Evolutionary conservation across 2,329 filamentous ascomycete genomes (phyloP).

Genomic region (Xylaria hypoxylon): DNA sequence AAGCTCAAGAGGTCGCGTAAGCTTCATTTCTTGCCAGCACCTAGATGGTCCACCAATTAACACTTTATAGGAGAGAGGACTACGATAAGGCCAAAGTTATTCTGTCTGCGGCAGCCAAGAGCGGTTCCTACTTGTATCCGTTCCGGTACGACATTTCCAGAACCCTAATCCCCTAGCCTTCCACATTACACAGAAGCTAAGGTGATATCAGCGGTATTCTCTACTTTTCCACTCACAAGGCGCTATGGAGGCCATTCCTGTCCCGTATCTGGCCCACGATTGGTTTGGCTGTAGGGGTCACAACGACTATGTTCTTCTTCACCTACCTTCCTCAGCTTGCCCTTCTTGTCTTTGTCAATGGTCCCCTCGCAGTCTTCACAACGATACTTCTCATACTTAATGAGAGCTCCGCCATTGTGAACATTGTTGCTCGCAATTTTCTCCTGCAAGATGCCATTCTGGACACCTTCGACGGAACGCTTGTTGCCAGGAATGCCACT

Average conservation of each 20-base stretch:
- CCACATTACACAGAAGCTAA: conserved; percentile 23
- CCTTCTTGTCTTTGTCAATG: conserved; percentile 84
- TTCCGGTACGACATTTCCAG: conserved; percentile 64
- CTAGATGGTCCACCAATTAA: conserved; percentile 26
- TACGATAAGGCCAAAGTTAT: conserved; percentile 73
- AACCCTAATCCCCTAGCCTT: not conserved
- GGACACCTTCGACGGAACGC: conserved; percentile 87
- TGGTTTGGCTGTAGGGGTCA: conserved; percentile 76
- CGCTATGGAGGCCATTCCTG: conserved; percentile 69
- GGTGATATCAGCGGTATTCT: conserved; percentile 60
- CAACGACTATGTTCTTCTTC: conserved; percentile 85
- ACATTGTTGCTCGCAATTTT: conserved; percentile 72
- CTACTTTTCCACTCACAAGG: conserved; percentile 67
- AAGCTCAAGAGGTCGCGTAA: conserved; percentile 64
- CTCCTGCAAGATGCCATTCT: conserved; percentile 84
- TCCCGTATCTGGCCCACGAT: conserved; percentile 71
- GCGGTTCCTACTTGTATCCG: conserved; percentile 86
- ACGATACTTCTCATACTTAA: conserved; percentile 75
- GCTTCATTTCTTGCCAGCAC: conserved; percentile 47
- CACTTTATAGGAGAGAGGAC: conserved; percentile 71
- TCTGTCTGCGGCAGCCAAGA: conserved; percentile 76
- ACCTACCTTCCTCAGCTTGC: conserved; percentile 88
- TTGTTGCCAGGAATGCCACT: conserved; percentile 63
- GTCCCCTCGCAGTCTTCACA: conserved; percentile 80
- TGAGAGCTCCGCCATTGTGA: conserved; percentile 70